Base-by-base conservation (phyloP, 2,329 filamentous ascomycete genomes). In the Coleophoma crateriformis region DNA sequence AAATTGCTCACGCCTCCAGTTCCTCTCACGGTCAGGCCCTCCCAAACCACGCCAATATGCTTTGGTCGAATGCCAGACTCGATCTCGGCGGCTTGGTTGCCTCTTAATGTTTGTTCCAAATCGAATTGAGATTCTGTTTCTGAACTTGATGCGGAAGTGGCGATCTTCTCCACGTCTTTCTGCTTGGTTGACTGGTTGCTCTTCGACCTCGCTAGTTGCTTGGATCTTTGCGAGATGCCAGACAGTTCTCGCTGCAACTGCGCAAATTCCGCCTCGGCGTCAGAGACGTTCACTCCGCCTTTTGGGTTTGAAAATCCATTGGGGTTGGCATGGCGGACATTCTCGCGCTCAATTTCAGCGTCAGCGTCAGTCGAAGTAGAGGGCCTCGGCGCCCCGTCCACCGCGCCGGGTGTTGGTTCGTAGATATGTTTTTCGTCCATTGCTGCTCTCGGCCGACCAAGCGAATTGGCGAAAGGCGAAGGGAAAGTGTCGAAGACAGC, bases 31-130 rank as follows among this genome's bases (percentile, higher is more conserved):
- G 86, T 88, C 45, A 95, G 70, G 15, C 78, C 76, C 48, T 94
- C 81, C 88, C 88, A 95, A 54, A 87, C 79, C 1, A 90, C 87
- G 32, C 88, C 87, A 52, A 90, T 86, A 58, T 86, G 82, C 72
- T 95, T 95, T 5, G 83, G 76, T 52, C 83, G 84, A 67, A 95
- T 95, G 1, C 90, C 90, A 6, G 87, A 87, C 54, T 86, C 82
- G 53, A 79, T 77, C 61, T 90, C 87, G 8, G 88, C 85, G 48
- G 77, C 79, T 50, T 86, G 76, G 49, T 83, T 83, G 3, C 88
- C 88, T 41, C 87, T 80, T 52, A 95, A 71, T 3, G 85, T 83
- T 8, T 74, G 69, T 65, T 95, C 88, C 35, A 96, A 73, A 63
- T 95, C 85, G 67, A 94, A 95, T 10, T 76, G 72, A 49, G 80